Evolutionary conservation across 1,284 basidiomycete genomes (phyloP).

Genomic region (Naganishia sp.): DNA sequence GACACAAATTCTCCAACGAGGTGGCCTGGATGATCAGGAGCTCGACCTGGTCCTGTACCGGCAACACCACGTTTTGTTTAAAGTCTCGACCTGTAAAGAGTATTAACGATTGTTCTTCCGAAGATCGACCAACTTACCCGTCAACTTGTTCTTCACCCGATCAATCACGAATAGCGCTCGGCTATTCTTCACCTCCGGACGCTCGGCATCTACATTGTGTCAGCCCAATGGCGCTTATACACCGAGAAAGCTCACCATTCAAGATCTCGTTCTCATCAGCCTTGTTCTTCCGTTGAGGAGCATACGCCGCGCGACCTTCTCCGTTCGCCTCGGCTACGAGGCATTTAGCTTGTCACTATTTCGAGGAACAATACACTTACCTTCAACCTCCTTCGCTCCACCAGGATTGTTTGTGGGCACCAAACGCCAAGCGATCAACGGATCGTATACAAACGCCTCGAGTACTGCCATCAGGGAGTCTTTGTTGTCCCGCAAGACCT

Average conservation of each 20-base stretch:
- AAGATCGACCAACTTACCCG: constrained; percentile 59
- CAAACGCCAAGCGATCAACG: constrained; percentile 61
- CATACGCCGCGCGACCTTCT: constrained; percentile 41
- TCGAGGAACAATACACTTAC: neutral
- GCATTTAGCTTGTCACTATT: neutral
- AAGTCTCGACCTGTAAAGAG: constrained; percentile 73
- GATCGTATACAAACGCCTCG: constrained; percentile 72
- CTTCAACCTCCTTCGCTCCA: constrained; percentile 39
- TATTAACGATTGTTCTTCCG: neutral
- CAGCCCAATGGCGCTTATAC: neutral
- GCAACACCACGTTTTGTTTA: constrained; percentile 72
- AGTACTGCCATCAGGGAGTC: constrained; percentile 97
- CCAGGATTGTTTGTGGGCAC: constrained; percentile 53
- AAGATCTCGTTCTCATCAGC: constrained; percentile 56
- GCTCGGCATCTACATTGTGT: constrained; percentile 42
- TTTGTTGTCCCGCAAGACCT: constrained; percentile 92
- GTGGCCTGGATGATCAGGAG: constrained; percentile 88
- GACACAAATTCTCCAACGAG: constrained; percentile 87
- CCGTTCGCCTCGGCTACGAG: constrained; percentile 30
- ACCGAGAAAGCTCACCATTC: constrained; percentile 43
- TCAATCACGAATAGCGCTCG: constrained; percentile 87
- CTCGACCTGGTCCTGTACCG: constrained; percentile 78
- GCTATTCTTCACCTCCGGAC: constrained; percentile 84
- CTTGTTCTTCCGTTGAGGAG: constrained; percentile 41
- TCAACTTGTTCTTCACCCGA: constrained; percentile 89